Base-by-base conservation (phyloP, 1,284 basidiomycete genomes). In the Phylloboletellus chloephorus region DNA sequence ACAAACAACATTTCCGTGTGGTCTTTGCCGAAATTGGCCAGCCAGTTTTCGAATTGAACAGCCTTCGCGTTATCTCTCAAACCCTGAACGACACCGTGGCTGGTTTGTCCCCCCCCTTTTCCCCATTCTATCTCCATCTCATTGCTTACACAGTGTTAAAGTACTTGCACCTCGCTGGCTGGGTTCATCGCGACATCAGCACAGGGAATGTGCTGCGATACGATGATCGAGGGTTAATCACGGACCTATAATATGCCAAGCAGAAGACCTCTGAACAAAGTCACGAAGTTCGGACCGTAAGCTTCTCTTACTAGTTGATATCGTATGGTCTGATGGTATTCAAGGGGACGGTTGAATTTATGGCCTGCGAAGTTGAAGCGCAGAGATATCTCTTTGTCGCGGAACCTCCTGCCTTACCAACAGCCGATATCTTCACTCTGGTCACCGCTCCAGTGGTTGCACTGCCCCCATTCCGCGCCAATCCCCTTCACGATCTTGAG, bases 131-230 rank as follows among this genome's bases (percentile, higher is more conserved):
- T n/a, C n/a, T n/a, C n/a, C n/a, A n/a, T n/a, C n/a, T n/a, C n/a
- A n/a, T n/a, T n/a, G n/a, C n/a, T n/a, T n/a, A n/a, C n/a, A n/a
- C n/a, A n/a, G n/a, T n/a, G n/a, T n/a, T n/a, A n/a, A n/a, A n/a
- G n/a, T 37, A 31, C 31, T 0, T 48, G 30, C 45, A 53, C 23
- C 23, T 19, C 1, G 37, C 24, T 0, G 38, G 24, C 0, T 54
- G 50, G 49, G 43, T 54, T 2, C 46, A 52, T 7, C 32, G 29
- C 1, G 41, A 54, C 21, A 30, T 36, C 21, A 54, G 45, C n/a
- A 7, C 26, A 7, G n/a, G 20, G 4, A 52, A 51, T 12, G 13
- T 46, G 1, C 12, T 52, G 4, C 33, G 35, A 24, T 4, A 21
- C 5, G n/a, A 17, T 3, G 22, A 12, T 2, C 2, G 2, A 1